Percentiles rank a stretch among this genome's conserved stretches.
Evolutionary conservation across 225 moss, liverwort and hornwort species (phyloP).

Genomic region (Sphagnum contortum): DNA sequence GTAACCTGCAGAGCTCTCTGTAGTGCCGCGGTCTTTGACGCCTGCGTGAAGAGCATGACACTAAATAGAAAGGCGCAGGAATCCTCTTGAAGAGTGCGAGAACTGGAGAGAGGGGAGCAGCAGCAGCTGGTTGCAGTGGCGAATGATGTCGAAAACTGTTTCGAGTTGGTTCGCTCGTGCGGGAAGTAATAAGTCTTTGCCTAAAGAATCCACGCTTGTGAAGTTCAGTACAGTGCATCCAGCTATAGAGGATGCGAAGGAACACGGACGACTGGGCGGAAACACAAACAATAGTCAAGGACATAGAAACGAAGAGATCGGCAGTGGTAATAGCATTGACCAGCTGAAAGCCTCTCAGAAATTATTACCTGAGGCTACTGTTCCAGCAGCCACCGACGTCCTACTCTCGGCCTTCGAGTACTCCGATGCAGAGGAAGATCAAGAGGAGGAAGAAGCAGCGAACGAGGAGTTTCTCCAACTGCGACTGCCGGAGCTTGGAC

Average conservation of each 20-base stretch:
- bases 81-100: not conserved
- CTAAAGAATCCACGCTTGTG: slow-evolving; percentile 12
- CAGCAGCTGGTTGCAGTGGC: no score
- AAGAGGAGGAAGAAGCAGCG: slow-evolving; percentile 3
- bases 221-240: slow-evolving; percentile 7
- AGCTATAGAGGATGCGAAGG: no score
- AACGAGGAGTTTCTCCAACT: slow-evolving; percentile 14
- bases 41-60: not conserved
- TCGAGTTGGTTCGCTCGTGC: slow-evolving; percentile 44
- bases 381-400: slow-evolving; percentile 9
- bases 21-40: no score
- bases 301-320: not conserved
- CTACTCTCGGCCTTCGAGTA: slow-evolving; percentile 13
- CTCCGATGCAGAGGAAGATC: slow-evolving; percentile 20
- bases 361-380: slow-evolving; percentile 20
- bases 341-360: slow-evolving; percentile 19
- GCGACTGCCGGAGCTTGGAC: slow-evolving; percentile 34
- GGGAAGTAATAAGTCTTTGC: slow-evolving; percentile 23
- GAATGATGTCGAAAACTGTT: slow-evolving; percentile 48
- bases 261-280: not conserved
- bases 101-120: not conserved
- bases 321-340: no score
- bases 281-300: slow-evolving; percentile 19
- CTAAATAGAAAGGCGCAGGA: not conserved
- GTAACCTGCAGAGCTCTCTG: no score